A percentile compares a stretch with the other conserved stretches of the same genome.
Conservation (phyloP, 164 flowering plant genomes). For the Santalum album region DNA sequence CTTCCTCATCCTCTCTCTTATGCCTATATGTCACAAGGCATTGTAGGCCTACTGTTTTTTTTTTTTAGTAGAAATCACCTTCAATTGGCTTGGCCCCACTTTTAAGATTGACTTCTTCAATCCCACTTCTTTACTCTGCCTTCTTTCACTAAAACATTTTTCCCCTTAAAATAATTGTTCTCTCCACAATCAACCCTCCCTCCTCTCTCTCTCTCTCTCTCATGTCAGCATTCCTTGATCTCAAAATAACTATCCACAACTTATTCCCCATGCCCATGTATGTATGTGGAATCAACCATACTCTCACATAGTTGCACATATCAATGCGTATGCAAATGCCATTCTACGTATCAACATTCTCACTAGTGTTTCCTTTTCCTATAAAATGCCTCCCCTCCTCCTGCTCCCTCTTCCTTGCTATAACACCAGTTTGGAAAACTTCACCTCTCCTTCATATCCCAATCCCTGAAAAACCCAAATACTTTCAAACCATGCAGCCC, state of each 20-base stretch:
- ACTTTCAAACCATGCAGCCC: constrained; percentile 30
- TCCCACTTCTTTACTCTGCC: constrained; percentile 6
- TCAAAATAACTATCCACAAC: constrained; percentile 22
- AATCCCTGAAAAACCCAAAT: not conserved
- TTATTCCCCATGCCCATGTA: not conserved
- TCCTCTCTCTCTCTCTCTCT: constrained; percentile 8
- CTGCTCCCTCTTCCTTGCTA: constrained; percentile 7
- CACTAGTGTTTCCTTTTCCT: constrained; percentile 17
- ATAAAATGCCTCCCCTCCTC: constrained; percentile 16
- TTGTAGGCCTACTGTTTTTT: constrained; percentile 4
- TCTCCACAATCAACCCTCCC: constrained; percentile 9
- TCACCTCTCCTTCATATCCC: constrained; percentile 5
- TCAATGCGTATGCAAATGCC: not conserved
- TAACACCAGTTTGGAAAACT: not conserved
- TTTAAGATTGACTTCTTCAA: constrained; percentile 13
- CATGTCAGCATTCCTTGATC: constrained; percentile 16
- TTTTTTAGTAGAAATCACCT: constrained; percentile 4
- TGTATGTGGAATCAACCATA: not conserved
- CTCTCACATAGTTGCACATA: constrained; percentile 2
- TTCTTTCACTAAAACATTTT: constrained; percentile 9
- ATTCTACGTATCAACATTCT: constrained; percentile 8
- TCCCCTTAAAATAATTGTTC: constrained; percentile 17
- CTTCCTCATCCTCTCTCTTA: not conserved
- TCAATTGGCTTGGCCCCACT: constrained; percentile 5
- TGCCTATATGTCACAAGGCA: constrained; percentile 4